Evolutionary conservation across 306 rosid species (phyloP).

Genomic region (Inga leiocalycina): DNA sequence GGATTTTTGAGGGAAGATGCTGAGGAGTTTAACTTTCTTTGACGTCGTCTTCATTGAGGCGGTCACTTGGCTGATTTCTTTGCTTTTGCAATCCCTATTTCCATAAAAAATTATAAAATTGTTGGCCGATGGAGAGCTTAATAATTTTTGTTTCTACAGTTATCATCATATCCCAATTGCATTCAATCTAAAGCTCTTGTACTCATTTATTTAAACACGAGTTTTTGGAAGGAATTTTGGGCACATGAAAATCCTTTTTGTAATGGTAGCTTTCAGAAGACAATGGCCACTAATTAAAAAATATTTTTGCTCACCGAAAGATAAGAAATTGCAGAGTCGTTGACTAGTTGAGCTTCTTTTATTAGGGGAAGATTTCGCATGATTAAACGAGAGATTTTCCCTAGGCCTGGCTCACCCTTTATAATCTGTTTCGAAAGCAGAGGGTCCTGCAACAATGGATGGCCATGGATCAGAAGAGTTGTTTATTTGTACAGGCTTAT

Average conservation of each 20-base stretch:
- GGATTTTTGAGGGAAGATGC: too few relatives aligned
- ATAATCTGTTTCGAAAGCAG: neutral
- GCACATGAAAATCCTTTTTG: neutral
- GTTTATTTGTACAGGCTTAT: conserved; percentile 35
- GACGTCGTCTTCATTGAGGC: neutral
- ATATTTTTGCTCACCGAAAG: neutral
- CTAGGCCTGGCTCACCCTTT: neutral
- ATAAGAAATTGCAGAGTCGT: neutral
- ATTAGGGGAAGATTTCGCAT: neutral
- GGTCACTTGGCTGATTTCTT: too few relatives aligned
- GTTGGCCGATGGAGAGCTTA: neutral
- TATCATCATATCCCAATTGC: neutral
- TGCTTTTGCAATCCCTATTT: too few relatives aligned
- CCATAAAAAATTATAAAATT: neutral
- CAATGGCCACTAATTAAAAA: neutral
- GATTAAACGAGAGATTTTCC: neutral
- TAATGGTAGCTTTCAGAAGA: neutral
- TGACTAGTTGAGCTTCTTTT: neutral
- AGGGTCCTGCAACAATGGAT: conserved; percentile 25
- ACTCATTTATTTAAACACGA: neutral
- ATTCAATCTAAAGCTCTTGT: neutral
- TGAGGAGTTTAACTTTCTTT: neutral
- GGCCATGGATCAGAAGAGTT: conserved; percentile 21
- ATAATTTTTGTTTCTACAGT: neutral
- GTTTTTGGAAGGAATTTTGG: neutral